Evolutionary conservation across 2,329 filamentous ascomycete species (phyloP).

Genomic region (Cladosporium sphaerospermum): DNA sequence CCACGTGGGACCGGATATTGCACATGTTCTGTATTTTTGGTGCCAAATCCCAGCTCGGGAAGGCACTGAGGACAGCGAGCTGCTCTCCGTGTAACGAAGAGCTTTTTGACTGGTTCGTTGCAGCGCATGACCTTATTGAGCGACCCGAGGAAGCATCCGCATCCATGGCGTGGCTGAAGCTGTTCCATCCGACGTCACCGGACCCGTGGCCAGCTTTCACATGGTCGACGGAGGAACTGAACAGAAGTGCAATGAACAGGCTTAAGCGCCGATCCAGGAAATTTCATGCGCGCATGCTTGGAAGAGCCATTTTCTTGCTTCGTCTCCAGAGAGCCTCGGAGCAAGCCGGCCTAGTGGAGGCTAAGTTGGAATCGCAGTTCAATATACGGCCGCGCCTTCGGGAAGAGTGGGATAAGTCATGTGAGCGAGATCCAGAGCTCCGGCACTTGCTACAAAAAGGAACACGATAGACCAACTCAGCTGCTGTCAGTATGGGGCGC

Average conservation of each 20-base stretch:
- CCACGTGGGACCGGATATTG: not conserved
- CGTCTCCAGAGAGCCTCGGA: not conserved
- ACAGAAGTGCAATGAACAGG: not conserved
- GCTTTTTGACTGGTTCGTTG: not conserved
- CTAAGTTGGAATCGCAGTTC: not conserved
- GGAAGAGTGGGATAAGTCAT: no score
- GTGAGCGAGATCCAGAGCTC: no score
- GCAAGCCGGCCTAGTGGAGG: not conserved
- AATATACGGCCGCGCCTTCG: not conserved
- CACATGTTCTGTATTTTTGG: not conserved
- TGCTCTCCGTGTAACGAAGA: not conserved
- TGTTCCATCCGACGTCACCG: not conserved
- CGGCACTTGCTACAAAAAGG: no score
- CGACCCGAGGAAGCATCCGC: not conserved
- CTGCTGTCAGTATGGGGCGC: no score
- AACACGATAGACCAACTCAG: no score
- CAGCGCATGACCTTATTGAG: not conserved
- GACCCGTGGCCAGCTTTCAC: not conserved
- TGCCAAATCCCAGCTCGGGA: not conserved
- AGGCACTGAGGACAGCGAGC: not conserved
- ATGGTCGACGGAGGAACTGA: not conserved
- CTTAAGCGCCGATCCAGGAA: not conserved
- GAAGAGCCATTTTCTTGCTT: not conserved
- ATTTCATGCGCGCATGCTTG: no score
- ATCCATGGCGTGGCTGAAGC: not conserved